Evolutionary conservation across 2,329 filamentous ascomycete genomes (phyloP).

Genomic region (Fusarium sp.): DNA sequence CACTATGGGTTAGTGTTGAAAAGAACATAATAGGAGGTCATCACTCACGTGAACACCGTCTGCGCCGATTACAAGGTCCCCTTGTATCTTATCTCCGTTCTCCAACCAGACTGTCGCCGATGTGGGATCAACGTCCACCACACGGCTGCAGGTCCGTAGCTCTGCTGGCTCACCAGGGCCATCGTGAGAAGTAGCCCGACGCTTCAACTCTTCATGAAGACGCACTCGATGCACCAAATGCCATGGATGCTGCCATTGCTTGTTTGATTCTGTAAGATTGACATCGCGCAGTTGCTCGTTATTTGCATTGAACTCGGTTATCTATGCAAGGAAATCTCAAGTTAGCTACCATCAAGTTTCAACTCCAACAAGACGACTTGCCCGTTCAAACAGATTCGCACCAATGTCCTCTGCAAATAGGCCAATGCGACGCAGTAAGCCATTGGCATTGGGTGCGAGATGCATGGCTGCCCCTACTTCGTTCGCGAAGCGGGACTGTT

Average conservation of each 20-base stretch:
- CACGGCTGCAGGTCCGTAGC: constrained; percentile 55
- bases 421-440: constrained; percentile 60
- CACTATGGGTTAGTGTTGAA: not conserved
- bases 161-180: constrained; percentile 51
- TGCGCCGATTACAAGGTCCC: constrained; percentile 65
- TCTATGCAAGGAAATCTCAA: constrained; percentile 27
- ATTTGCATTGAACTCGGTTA: constrained; percentile 50
- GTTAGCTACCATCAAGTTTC: not conserved
- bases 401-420: constrained; percentile 53
- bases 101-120: constrained; percentile 57
- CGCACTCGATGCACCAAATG: constrained; percentile 63
- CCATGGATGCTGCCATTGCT: constrained; percentile 61
- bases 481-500: constrained; percentile 66
- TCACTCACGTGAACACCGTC: constrained; percentile 62
- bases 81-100: constrained; percentile 55
- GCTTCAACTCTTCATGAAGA: constrained; percentile 63
- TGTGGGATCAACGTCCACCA: constrained; percentile 57
- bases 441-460: constrained; percentile 70
- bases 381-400: constrained; percentile 49
- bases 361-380: not conserved
- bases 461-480: constrained; percentile 72
- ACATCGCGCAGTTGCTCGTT: constrained; percentile 51
- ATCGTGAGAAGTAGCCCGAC: constrained; percentile 52
- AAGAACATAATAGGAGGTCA: not conserved
- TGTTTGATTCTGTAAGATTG: constrained; percentile 50